A percentile compares a stretch with the other conserved stretches of the same genome.
phyloP scores from a whole-genome alignment of 139 green algal species.

The Chlorella sp. region DNA sequence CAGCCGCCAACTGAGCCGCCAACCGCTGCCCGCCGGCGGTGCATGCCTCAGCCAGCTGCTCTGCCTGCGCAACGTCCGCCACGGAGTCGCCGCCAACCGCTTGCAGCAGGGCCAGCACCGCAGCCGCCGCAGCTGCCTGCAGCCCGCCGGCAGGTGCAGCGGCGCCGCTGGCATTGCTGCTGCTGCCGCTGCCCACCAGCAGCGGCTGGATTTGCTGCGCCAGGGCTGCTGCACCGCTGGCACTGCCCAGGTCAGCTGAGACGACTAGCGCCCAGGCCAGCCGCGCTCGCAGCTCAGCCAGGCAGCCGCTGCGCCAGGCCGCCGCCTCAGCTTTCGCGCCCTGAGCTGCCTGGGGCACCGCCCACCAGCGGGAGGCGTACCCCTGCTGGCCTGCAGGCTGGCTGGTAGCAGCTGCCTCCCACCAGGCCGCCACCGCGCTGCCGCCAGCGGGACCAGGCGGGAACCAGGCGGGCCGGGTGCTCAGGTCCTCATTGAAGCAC shows the following conservation, averaged over 20 bases:
- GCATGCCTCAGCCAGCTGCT: slow-evolving; percentile 11
- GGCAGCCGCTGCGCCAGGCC: slow-evolving; percentile 4
- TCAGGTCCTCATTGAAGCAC: slow-evolving; percentile 82
- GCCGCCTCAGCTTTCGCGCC: slow-evolving; percentile 9
- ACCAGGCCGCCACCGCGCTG: slow-evolving; percentile 48
- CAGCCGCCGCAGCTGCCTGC: slow-evolving; percentile 31
- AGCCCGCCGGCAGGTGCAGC: not conserved
- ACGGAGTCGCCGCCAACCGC: not conserved
- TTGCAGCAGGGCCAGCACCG: slow-evolving; percentile 18
- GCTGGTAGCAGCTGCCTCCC: slow-evolving; percentile 21
- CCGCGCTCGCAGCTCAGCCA: slow-evolving; percentile 12
- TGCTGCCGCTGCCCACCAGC: not conserved
- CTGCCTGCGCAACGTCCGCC: not conserved
- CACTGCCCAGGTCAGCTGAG: slow-evolving; percentile 3
- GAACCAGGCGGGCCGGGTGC: slow-evolving; percentile 69
- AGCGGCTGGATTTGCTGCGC: slow-evolving; percentile 10
- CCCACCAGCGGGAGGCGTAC: slow-evolving; percentile 57
- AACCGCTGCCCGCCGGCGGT: not conserved
- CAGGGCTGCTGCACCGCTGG: not conserved
- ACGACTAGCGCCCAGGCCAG: slow-evolving; percentile 40
- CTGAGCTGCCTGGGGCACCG: slow-evolving; percentile 41
- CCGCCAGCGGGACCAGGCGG: slow-evolving; percentile 41
- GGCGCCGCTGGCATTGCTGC: not conserved
- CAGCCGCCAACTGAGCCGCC: not conserved
- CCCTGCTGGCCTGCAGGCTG: slow-evolving; percentile 23